phyloP scores from a whole-genome alignment of 306 rosid species.

The Lagenaria siceraria region DNA sequence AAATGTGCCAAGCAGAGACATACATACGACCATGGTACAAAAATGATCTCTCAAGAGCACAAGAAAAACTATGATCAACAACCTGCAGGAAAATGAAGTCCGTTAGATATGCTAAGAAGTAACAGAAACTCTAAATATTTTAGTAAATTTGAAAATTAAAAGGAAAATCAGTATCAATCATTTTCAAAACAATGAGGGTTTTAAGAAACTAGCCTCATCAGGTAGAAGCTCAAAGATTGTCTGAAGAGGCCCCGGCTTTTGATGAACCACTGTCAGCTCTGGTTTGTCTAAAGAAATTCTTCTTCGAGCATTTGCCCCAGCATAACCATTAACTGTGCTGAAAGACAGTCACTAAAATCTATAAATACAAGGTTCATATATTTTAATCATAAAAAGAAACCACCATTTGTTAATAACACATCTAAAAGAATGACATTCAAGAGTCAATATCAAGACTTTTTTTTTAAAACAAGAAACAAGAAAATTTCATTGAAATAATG shows the following conservation, averaged over 20 bases:
- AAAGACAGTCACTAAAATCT: background rate
- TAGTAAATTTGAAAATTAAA: background rate
- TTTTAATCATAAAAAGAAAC: background rate
- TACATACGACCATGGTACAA: constrained; percentile 98
- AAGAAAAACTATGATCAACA: constrained; percentile 86
- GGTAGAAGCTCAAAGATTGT: constrained; percentile 77
- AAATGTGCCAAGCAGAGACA: constrained; percentile 85
- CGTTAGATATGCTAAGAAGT: constrained; percentile 8
- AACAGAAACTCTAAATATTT: background rate
- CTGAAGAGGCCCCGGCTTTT: constrained; percentile 96
- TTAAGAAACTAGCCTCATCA: constrained; percentile 52
- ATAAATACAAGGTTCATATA: background rate
- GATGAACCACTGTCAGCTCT: constrained; percentile 83
- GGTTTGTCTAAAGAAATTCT: constrained; percentile 53
- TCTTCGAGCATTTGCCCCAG: constrained; percentile 63
- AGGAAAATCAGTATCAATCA: background rate
- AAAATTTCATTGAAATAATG: no score
- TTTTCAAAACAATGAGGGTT: constrained; percentile 1
- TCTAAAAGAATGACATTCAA: background rate
- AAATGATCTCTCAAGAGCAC: constrained; percentile 99
- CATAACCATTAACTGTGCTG: constrained; percentile 55
- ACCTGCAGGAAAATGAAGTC: constrained; percentile 46
- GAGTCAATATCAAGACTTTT: background rate
- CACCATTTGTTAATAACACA: background rate
- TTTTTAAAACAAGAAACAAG: no score